Percentiles rank a stretch among this genome's conserved stretches.
Conservation (phyloP, 495 filamentous ascomycete species). For the Penicillium alfredii region DNA sequence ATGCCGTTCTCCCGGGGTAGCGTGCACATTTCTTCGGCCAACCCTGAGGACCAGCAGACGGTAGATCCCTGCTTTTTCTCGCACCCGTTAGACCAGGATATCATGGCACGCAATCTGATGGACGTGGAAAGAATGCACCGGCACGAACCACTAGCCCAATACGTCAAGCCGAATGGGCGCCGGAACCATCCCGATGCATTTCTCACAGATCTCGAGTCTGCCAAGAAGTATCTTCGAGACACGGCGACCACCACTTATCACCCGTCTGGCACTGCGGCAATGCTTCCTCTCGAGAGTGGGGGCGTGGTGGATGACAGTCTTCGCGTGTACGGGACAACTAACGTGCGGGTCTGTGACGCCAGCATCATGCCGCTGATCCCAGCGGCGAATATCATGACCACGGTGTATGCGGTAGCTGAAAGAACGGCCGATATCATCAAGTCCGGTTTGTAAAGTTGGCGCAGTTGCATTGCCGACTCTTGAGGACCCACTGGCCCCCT, state of each 20-base stretch:
- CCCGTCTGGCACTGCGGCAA: constrained; percentile 37
- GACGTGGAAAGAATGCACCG: constrained; percentile 4
- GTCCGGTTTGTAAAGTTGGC: constrained; percentile 2
- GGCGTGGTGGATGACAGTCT: constrained; percentile 40
- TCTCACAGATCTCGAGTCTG: constrained; percentile 11
- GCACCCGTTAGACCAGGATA: constrained; percentile 30
- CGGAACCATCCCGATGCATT: constrained; percentile 4
- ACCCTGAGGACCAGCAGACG: constrained; percentile 6
- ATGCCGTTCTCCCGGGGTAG: constrained; percentile 13
- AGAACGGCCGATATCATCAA: constrained; percentile 29
- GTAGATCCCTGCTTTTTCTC: constrained; percentile 14
- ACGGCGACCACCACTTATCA: constrained; percentile 27
- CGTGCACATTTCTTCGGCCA: constrained; percentile 9
- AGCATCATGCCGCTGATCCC: constrained; percentile 48
- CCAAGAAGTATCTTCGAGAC: constrained; percentile 12
- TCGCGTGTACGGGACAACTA: constrained; percentile 35
- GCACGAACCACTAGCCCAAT: constrained; percentile 7
- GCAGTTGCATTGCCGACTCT: background rate
- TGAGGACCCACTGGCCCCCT: too few species aligned
- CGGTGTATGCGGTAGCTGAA: constrained; percentile 50
- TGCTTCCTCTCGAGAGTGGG: constrained; percentile 46
- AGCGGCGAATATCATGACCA: constrained; percentile 38
- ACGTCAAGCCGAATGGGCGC: constrained; percentile 10
- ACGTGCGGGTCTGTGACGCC: constrained; percentile 42
- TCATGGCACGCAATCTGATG: constrained; percentile 36